Evolutionary conservation across 1,139 yeast genomes (phyloP), one percentile per base, ranked within the genome.

Genomic region (Candida tropicalis): DNA sequence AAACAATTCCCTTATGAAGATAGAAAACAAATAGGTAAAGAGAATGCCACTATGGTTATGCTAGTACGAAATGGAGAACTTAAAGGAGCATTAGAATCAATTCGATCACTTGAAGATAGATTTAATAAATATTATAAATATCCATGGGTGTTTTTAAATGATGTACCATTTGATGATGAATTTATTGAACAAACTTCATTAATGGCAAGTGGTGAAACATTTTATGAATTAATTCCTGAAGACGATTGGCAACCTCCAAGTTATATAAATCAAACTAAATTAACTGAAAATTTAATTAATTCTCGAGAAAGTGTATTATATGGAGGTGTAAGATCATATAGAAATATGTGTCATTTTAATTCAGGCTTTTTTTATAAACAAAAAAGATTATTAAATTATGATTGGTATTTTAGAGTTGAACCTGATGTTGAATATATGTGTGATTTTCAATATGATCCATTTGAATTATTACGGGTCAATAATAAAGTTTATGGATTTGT

Each of bases 131-230:
- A 74, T 37, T 77, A 73, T 49, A 59, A 59, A 39, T 76, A 76
- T 46, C 77, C 77, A 1, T 68, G 79, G 75, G 73, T 74, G 4
- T 73, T 74, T 41, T 51, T 72, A 40, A 70, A 71, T 49, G 79
- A 74, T 36, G 76, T 58, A 8, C 75, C 77, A 3, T 71, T 73
- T 48, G 62, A 53, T 20, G 64, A 61, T 15, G 75, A 66, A 16
- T 73, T 73, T 51, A 71, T 63, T 16, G 75, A 70, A 41, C 60
- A 79, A 52, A 90, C 97, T 0, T 70, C 84, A 1, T 75, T 87
- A 23, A 87, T 91, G 96, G 96, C 91, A 0, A 84, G 91, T 46
- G 95, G 97, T 0, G 63, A 77, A 39, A 81, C 91, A 1, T 73
- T 46, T 49, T 70, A 74, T 51, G 79, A 73, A 46, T 56, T 73